Base-by-base conservation (phyloP, 1,139 yeast species). In the Suhomyces bokatorum region DNA sequence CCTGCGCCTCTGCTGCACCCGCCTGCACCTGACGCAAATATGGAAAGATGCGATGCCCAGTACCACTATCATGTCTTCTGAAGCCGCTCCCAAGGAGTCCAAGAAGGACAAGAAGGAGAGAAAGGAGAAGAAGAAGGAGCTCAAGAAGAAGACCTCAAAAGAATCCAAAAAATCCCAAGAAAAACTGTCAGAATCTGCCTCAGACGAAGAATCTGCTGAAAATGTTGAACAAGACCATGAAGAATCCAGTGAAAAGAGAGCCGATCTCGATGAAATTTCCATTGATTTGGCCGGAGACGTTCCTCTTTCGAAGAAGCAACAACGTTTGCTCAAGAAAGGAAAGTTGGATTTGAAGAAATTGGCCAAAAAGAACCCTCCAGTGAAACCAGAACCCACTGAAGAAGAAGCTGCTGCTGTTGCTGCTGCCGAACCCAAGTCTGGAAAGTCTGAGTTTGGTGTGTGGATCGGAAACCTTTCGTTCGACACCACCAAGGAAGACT, bases 381-480 rank as follows among this genome's bases (percentile, higher is more conserved):
- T 80, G 26, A 74, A 71, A 48, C 70, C 74, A 6, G 70, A 62
- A 31, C 53, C 52, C 17, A 60, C 66, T 27, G 70, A 63, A 42
- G 62, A 63, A 43, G 61, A 60, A 31, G 61, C 53, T 4, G 60
- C 56, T 17, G 60, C 51, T n/a, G 60, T n/a, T n/a, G n/a, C 50
- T 20, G 61, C 55, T 11, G 61, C 60, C 33, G 59, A 59, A 39
- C 52, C 52, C 48, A 59, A 52, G 48, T 56, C 59, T 42, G 69
- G 62, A 55, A 76, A 75, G 54, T 75, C 85, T 2, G 78, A 76
- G 44, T 81, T 70, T 57, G 96, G 95, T 37, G 95, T 90, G 22
- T 93, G 99, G 99, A 79, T 93, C 37, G 99, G 99, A 39, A 95
- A 93, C 62, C 67, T 95, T 53, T 78, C 97, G 0, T 95, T 86